Conservation (phyloP, 2,329 filamentous ascomycete species). For the Arthrobotrys sphaeroides region DNA sequence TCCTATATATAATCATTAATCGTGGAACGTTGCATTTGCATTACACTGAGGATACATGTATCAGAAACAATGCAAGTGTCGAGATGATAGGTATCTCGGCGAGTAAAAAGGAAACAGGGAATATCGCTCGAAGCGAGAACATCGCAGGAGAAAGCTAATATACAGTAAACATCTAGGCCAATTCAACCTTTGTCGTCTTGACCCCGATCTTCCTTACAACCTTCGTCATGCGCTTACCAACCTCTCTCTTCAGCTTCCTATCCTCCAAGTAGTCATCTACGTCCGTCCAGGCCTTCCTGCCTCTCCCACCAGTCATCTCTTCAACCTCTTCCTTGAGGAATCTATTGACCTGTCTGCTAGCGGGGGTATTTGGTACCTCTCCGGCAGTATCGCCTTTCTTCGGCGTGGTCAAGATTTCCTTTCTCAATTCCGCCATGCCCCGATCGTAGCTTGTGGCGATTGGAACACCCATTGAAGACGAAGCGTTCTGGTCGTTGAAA, state of each 20-base stretch:
- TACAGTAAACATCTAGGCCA: conserved; percentile 16
- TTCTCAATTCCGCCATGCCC: conserved; percentile 42
- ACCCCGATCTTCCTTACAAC: conserved; percentile 41
- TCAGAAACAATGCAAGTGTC: too few relatives aligned
- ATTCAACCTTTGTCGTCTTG: conserved; percentile 21
- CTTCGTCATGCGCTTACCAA: conserved; percentile 46
- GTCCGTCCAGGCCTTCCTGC: conserved; percentile 30
- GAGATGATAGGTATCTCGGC: too few relatives aligned
- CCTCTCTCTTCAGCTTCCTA: conserved; percentile 42
- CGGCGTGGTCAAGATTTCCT: conserved; percentile 37
- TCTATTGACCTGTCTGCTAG: conserved; percentile 41
- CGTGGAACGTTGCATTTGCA: too few relatives aligned
- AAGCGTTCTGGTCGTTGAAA: conserved; percentile 34
- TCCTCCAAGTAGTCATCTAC: conserved; percentile 45
- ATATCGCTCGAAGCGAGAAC: conserved; percentile 8
- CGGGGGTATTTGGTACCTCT: conserved; percentile 44
- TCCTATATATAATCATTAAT: too few relatives aligned
- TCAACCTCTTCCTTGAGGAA: conserved; percentile 44
- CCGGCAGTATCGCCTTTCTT: conserved; percentile 39
- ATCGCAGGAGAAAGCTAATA: background rate
- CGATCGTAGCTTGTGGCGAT: conserved; percentile 50
- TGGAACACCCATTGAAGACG: conserved; percentile 37
- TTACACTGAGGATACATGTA: too few relatives aligned
- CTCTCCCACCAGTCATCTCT: conserved; percentile 33
- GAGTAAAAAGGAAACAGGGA: background rate